Evolutionary conservation across 768 basidiomycete species (phyloP), one percentile per base, ranked within the genome.

Genomic region (Lanmaoa pseudosensibilis): DNA sequence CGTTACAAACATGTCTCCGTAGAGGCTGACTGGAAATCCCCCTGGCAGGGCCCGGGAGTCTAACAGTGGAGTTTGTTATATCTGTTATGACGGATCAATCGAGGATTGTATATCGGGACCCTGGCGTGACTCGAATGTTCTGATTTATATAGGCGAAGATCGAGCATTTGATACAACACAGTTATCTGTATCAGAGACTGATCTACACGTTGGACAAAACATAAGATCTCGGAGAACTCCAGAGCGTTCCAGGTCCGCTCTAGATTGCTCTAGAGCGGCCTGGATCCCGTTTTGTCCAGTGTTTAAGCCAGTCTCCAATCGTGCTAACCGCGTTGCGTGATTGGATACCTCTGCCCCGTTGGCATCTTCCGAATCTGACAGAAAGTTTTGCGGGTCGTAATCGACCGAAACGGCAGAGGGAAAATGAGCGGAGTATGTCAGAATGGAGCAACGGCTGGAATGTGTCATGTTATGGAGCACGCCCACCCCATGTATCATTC

Each of bases 371-470:
- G n/a, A n/a, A 13, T 5, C 45, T 8, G 50, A 30, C 33, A 45
- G 46, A 39, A 38, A 18, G 21, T 15, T 16, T 4, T 12, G 10
- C 12, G 34, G 40, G 46, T 55, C 55, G 39, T 25, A 34, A 65
- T 57, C 25, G 36, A 36, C 63, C 73, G 49, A 53, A 75, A 75
- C 58, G 7, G 68, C 67, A 32, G 69, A n/a, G 71, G 18, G 55
- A 69, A 37, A 63, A 45, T 25, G 47, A 54, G 11, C 43, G 48
- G 50, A 52, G 40, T 13, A 18, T 33, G 3, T n/a, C 27, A 44
- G n/a, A 53, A 54, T 18, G 44, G 33, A 10, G 21, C 18, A 49
- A n/a, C n/a, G 10, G 16, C 16, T 37, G 4, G 33, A 43, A 44
- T 12, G 34, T 23, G 44, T 33, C 32, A 33, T 39, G 40, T 47